Base-by-base conservation (phyloP, 2,329 filamentous ascomycete genomes). In the Microdochium bolleyi region DNA sequence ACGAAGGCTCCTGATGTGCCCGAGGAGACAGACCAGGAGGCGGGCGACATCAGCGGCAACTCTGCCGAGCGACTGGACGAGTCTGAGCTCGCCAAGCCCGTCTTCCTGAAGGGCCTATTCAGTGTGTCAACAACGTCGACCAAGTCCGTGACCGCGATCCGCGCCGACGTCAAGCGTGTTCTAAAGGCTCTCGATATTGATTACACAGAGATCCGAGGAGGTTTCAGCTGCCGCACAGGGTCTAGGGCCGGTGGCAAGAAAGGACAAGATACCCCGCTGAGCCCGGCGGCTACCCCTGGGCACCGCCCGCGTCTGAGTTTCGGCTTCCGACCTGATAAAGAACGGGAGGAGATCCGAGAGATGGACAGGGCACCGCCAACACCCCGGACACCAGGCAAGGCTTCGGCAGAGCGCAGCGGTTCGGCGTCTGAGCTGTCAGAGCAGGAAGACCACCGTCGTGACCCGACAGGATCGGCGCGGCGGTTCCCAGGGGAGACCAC, bases 61-160 rank as follows among this genome's bases (percentile, higher is more conserved):
- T 85, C 83, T 9, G 82, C 78, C 2, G 83, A 86, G 41, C 73
- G 80, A 24, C 68, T 85, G 10, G 79, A 83, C 56, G 84, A 82
- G 59, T 84, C 87, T 4, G 90, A 95, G 59, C 82, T 92, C 55
- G 85, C 92, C 51, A 96, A 96, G 67, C 94, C 94, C 0, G 94
- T 97, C 2, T 97, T 88, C 67, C 80, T 99, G 53, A 99, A 97
- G 70, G 94, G 94, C 3, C 78, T 99, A 19, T 97, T 99, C 73
- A 97, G 92, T 62, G 94, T 97, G 52, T 95, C 90, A 3, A 99
- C 94, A 0, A 99, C 94, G 7, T 96, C 91, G 54, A 94, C 86
- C 64, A 95, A 95, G 65, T 89, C 92, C 1, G 82, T 97, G 11
- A 76, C 84, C 1, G 84, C 90, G 54, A 99, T 99, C 57, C 84